Evolutionary conservation across 495 filamentous ascomycete species (phyloP), one percentile per base, ranked within the genome.

Genomic region (Penicillium macrosclerotiorum): DNA sequence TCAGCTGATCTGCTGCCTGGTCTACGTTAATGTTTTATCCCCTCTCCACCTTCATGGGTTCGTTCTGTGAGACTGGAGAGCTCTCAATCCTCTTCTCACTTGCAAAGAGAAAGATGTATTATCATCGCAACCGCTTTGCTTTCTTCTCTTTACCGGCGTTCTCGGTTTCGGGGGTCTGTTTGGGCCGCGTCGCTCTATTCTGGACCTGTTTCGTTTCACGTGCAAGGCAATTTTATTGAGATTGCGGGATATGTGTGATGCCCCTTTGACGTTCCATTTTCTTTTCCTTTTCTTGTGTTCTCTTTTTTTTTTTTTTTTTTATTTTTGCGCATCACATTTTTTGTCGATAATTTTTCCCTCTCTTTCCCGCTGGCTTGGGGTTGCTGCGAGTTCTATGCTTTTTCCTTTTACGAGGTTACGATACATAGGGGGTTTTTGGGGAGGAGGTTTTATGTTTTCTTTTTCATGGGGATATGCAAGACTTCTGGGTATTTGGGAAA

Each of bases 371-470:
- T 31, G 20, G n/a, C 44, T 19, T 29, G 26, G 27, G 18, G 13
- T 47, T 29, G 46, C 51, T 54, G 42, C 36, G 35, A 39, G 31
- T 50, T 53, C 49, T n/a, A 64, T 51, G 57, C 47, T 45, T n/a
- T n/a, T n/a, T n/a, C n/a, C n/a, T n/a, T n/a, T 50, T 65, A 67
- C 42, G 64, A 57, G 55, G 47, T 60, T 45, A 66, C 47, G 65
- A 66, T 68, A 62, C 55, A 61, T 48, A 53, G 45, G 45, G 14
- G 22, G 42, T 34, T 42, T 36, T 35, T 48, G 44, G 55, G 47
- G 26, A n/a, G n/a, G n/a, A n/a, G n/a, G n/a, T n/a, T n/a, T n/a
- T n/a, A n/a, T n/a, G n/a, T n/a, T n/a, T n/a, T n/a, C n/a, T n/a
- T n/a, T n/a, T n/a, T n/a, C 37, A 46, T 39, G 31, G 46, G 45